Evolutionary conservation across 2,329 filamentous ascomycete species (phyloP).

Genomic region (Plenodomus lindquistii): DNA sequence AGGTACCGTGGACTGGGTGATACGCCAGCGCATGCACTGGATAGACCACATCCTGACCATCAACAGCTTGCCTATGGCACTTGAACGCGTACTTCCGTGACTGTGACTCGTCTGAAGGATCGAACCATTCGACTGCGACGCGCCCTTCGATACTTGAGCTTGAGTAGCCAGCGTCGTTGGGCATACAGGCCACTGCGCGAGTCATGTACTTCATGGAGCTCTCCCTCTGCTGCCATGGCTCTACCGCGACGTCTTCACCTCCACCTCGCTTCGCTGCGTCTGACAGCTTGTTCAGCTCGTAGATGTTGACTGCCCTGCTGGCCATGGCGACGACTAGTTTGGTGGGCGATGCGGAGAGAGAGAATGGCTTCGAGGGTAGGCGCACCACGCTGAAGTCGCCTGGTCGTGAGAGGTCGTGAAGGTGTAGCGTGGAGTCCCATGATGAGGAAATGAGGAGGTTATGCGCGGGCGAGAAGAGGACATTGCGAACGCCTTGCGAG

Average conservation of each 20-base stretch:
- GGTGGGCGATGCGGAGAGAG: conserved; percentile 74
- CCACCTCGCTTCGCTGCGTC: conserved; percentile 31
- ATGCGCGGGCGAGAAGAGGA: conserved; percentile 79
- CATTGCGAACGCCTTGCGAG: conserved; percentile 74
- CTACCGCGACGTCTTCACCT: conserved; percentile 53
- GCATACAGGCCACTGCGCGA: conserved; percentile 91
- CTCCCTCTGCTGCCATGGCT: conserved; percentile 92
- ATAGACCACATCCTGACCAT: conserved; percentile 80
- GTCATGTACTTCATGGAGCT: conserved; percentile 97
- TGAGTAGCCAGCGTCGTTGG: conserved; percentile 91
- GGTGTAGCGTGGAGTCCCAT: conserved; percentile 89
- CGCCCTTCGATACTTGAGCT: conserved; percentile 91
- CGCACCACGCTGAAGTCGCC: conserved; percentile 65
- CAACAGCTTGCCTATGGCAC: conserved; percentile 80
- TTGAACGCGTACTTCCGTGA: conserved; percentile 98
- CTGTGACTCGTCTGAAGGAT: conserved; percentile 83
- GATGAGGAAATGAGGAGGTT: conserved; percentile 84
- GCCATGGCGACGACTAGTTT: conserved; percentile 97
- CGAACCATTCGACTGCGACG: conserved; percentile 97
- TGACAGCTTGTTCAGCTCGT: conserved; percentile 75
- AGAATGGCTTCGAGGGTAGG: conserved; percentile 87
- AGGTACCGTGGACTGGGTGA: conserved; percentile 80
- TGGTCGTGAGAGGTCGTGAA: conserved; percentile 68
- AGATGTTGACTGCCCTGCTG: conserved; percentile 89
- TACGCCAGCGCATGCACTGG: conserved; percentile 90